Conservation (phyloP, 129 eudicot genomes). For the Rutidosis leptorrhynchoides region DNA sequence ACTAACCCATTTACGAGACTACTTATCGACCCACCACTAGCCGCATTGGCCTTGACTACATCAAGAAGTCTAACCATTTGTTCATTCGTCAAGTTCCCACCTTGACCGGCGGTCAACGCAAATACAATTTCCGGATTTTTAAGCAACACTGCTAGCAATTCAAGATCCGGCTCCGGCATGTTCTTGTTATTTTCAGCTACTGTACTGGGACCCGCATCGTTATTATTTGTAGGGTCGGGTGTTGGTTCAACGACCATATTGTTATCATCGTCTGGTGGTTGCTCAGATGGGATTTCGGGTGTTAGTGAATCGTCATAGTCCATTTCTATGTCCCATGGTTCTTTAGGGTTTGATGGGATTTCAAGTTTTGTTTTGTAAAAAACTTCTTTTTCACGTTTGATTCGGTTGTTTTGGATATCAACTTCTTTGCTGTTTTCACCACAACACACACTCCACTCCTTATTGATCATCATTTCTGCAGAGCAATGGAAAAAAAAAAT, state of each 20-base stretch:
- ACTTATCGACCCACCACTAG: conserved; percentile 32
- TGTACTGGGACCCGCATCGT: conserved; percentile 25
- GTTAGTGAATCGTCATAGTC: conserved; percentile 85
- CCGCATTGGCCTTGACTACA: conserved; percentile 63
- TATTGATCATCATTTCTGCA: conserved; percentile 63
- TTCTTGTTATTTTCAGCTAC: conserved; percentile 28
- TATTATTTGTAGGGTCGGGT: conserved; percentile 13
- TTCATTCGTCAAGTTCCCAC: conserved; percentile 52
- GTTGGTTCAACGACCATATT: conserved; percentile 13
- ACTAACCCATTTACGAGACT: conserved; percentile 47
- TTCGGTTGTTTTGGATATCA: conserved; percentile 75
- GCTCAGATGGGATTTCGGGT: conserved; percentile 72
- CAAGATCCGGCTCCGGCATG: conserved; percentile 69
- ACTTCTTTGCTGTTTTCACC: conserved; percentile 91
- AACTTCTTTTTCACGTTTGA: conserved; percentile 65
- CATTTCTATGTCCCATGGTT: conserved; percentile 97
- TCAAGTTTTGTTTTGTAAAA: conserved; percentile 52
- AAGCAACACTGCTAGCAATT: conserved; percentile 71
- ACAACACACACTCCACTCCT: conserved; percentile 53
- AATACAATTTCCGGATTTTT: conserved; percentile 83
- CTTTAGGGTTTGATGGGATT: conserved; percentile 75
- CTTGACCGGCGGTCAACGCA: conserved; percentile 76
- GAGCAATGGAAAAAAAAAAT: conserved; percentile 19
- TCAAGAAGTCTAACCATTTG: conserved; percentile 86
- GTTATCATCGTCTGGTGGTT: conserved; percentile 59